Base-by-base conservation (phyloP, 208 protist species). In the Trypanosoma conorhini region DNA sequence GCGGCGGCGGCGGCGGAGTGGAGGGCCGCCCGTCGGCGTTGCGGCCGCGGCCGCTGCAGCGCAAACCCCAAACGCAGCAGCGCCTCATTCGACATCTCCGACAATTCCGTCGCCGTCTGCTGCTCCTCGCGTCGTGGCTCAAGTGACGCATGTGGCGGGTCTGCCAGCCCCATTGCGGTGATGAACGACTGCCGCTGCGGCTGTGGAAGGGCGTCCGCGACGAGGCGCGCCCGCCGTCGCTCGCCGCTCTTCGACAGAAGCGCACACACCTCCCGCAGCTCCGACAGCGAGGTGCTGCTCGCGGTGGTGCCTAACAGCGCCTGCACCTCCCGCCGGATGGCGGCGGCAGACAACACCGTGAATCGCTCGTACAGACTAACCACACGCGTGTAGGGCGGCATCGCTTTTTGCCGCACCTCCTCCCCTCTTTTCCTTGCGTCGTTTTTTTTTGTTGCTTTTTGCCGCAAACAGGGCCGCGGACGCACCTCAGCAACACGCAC, bases 51-150 rank as follows among this genome's bases (percentile, higher is more conserved):
- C 57, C 63, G 40, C 50, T 71, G 71, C 12, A 81, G 55, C n/a
- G 77, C 55, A 69, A 82, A 82, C 17, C 67, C 77, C 56, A 73
- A 57, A 5, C 68, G 61, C 28, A 82, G 8, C 15, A 82, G 57
- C 50, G 44, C 72, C 57, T 76, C 62, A 26, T 58, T 74, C 28
- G 72, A 75, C 62, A 75, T 40, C 57, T 71, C 59, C 15, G 52
- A 59, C 4, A 82, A 33, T 17, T 67, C 70, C 7, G 50, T 57
- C 3, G 62, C 31, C 15, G 35, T 21, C 30, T 59, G 17, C 13
- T 59, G 1, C 15, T 35, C 55, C 26, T 38, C 13, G 19, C 30
- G 5, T 21, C n/a, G 22, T n/a, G 28, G 13, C 5, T 9, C 28
- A 48, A 19, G 0, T n/a, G 31, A 17, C 44, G 13, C 33, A 40